phyloP scores from a whole-genome alignment of 495 filamentous ascomycete species.

The Aspergillus incahuasiensis region DNA sequence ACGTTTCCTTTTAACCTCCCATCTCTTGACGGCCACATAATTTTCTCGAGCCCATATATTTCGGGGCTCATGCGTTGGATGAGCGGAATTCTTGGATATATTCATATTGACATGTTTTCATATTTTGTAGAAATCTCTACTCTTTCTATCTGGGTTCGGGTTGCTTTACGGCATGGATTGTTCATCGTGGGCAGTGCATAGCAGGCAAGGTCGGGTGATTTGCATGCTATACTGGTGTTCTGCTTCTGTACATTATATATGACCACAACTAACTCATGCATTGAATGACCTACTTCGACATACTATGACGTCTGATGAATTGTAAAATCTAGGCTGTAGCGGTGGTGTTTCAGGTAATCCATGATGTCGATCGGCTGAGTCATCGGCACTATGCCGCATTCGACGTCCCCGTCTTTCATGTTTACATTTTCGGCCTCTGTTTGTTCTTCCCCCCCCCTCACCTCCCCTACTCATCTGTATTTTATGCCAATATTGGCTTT shows the following conservation, averaged over 20 bases:
- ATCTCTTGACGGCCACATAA: slow-evolving; percentile 36
- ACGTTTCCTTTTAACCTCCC: slow-evolving; percentile 23
- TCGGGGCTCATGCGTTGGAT: slow-evolving; percentile 29
- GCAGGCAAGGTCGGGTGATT: slow-evolving; percentile 28
- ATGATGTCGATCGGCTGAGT: slow-evolving; percentile 6
- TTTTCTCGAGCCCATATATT: slow-evolving; percentile 25
- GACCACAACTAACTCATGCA: slow-evolving; percentile 27
- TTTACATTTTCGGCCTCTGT: slow-evolving; percentile 23
- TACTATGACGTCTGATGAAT: neutral
- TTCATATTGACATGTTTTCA: neutral
- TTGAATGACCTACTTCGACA: slow-evolving; percentile 13
- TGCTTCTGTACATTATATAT: slow-evolving; percentile 26
- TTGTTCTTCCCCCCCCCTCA: neutral
- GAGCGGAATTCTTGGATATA: slow-evolving; percentile 23
- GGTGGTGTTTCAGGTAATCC: neutral
- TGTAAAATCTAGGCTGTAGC: too few species aligned
- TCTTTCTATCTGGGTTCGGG: slow-evolving; percentile 26
- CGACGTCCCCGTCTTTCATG: slow-evolving; percentile 17
- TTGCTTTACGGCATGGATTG: slow-evolving; percentile 18
- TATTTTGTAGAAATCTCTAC: slow-evolving; percentile 40
- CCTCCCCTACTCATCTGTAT: slow-evolving; percentile 6
- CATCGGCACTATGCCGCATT: slow-evolving; percentile 22
- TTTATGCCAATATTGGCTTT: slow-evolving; percentile 13
- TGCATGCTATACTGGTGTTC: slow-evolving; percentile 19
- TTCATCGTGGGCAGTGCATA: slow-evolving; percentile 31